Evolutionary conservation across 306 rosid species (phyloP).

Genomic region (Vachellia pachyceras): DNA sequence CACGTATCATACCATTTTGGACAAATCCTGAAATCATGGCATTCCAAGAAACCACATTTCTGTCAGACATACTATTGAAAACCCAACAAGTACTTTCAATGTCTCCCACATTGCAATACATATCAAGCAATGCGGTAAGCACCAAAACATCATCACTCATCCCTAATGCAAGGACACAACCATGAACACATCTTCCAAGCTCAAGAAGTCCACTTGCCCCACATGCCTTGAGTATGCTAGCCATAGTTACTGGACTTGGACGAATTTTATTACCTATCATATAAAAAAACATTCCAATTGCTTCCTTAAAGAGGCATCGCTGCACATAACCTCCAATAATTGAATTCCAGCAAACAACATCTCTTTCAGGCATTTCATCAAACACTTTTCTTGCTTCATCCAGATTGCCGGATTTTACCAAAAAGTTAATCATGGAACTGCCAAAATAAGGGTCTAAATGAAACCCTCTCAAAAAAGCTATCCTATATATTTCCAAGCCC

Average conservation of each 20-base stretch:
- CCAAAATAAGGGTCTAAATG: slow-evolving; percentile 57
- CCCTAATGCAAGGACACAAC: slow-evolving; percentile 59
- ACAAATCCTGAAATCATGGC: slow-evolving; percentile 72
- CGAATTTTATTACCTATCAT: slow-evolving; percentile 53
- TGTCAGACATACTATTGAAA: slow-evolving; percentile 61
- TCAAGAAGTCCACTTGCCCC: slow-evolving; percentile 41
- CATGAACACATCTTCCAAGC: slow-evolving; percentile 63
- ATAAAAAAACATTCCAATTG: slow-evolving; percentile 52
- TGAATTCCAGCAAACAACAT: slow-evolving; percentile 82
- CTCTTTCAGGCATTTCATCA: slow-evolving; percentile 60
- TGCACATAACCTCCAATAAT: slow-evolving; percentile 71
- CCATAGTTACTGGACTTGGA: slow-evolving; percentile 68
- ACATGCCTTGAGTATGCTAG: slow-evolving; percentile 63
- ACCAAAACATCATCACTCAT: slow-evolving; percentile 61
- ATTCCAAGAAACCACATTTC: slow-evolving; percentile 84
- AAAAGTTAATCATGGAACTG: slow-evolving; percentile 62
- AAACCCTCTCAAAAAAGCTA: slow-evolving; percentile 42
- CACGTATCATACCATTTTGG: slow-evolving; percentile 61
- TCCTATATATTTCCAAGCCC: slow-evolving; percentile 61
- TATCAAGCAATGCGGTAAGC: slow-evolving; percentile 67
- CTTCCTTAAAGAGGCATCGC: slow-evolving; percentile 52
- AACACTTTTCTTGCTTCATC: slow-evolving; percentile 58
- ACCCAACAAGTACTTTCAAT: slow-evolving; percentile 56
- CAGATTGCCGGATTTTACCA: slow-evolving; percentile 60
- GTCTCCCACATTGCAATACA: slow-evolving; percentile 73